phyloP scores from a whole-genome alignment of 1,139 yeast genomes.

The Candida sp. region DNA sequence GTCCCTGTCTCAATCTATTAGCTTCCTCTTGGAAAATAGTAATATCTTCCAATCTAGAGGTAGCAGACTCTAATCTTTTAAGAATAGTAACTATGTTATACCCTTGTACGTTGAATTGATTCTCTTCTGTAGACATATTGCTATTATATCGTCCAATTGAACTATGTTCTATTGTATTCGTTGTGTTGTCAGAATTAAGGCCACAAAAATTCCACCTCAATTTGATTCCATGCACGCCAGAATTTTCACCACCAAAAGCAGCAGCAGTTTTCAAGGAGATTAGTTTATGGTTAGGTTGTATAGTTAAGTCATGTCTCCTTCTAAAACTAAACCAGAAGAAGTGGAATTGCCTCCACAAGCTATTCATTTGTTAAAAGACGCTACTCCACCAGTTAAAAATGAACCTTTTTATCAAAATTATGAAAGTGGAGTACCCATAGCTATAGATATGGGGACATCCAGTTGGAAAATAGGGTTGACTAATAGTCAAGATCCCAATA shows the following conservation, averaged over 20 bases:
- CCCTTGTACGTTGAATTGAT: constrained; percentile 65
- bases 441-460: constrained; percentile 76
- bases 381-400: constrained; percentile 13
- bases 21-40: constrained; percentile 72
- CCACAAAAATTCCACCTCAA: not conserved
- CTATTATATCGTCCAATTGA: not conserved
- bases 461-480: constrained; percentile 73
- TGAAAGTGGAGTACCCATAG: constrained; percentile 64
- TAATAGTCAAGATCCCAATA: constrained; percentile 48
- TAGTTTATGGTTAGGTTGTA: not conserved
- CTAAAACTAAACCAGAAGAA: constrained; percentile 17
- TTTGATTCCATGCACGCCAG: not conserved
- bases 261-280: not conserved
- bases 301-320: constrained; percentile 13
- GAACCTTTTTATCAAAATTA: constrained; percentile 59
- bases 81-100: constrained; percentile 78
- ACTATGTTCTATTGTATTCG: not conserved
- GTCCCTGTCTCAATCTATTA: constrained; percentile 10
- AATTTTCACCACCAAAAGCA: not conserved
- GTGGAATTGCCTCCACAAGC: constrained; percentile 45
- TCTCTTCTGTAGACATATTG: constrained; percentile 44
- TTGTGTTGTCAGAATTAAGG: constrained; percentile 3
- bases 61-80: constrained; percentile 88
- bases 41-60: constrained; percentile 87
- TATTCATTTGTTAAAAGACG: constrained; percentile 50